Evolutionary conservation across 2,329 filamentous ascomycete genomes (phyloP), one percentile per base, ranked within the genome.

Genomic region (Epichloe sylvatica): DNA sequence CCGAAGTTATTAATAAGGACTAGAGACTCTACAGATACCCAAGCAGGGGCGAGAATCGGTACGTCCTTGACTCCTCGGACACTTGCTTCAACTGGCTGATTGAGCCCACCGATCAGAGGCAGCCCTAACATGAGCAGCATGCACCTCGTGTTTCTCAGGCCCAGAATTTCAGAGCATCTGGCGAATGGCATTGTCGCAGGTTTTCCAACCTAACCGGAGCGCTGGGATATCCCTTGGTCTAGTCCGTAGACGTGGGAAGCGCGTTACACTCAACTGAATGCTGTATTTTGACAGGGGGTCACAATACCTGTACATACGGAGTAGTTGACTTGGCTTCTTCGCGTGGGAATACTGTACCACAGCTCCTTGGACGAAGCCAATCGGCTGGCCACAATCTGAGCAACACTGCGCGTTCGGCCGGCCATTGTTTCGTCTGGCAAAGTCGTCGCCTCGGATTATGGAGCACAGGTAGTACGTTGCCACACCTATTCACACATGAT

Each of bases 161-260:
- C 35, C 35, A 25, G 15, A 30, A n/a, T 38, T 46, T 30, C 33
- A 8, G 11, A 21, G 9, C 2, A 3, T 43, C 17, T 17, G 37
- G 46, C 33, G 37, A 42, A 48, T 37, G 3, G 15, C n/a, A 37
- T 19, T 23, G 6, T 41, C 35, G 17, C 40, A 40, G 23, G 40
- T 30, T 19, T 15, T 43, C 19, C 21, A 43, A 34, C 19, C 33
- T 44, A 48, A 43, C 39, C 38, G 37, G 39, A 48, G 46, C 39
- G 19, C 46, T 12, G 46, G 46, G 46, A 48, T 48, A 37, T 37
- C 34, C 46, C 40, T 37, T n/a, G 46, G 30, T 25, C 30, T 19
- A 8, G 23, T 8, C 23, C 23, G 23, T 8, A 17, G 30, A 43
- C 37, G 36, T 48, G 39, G 30, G 21, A 48, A 33, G 46, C 41